Evolutionary conservation across 441 rosid species (phyloP).

Genomic region (Corymbia calophylla): DNA sequence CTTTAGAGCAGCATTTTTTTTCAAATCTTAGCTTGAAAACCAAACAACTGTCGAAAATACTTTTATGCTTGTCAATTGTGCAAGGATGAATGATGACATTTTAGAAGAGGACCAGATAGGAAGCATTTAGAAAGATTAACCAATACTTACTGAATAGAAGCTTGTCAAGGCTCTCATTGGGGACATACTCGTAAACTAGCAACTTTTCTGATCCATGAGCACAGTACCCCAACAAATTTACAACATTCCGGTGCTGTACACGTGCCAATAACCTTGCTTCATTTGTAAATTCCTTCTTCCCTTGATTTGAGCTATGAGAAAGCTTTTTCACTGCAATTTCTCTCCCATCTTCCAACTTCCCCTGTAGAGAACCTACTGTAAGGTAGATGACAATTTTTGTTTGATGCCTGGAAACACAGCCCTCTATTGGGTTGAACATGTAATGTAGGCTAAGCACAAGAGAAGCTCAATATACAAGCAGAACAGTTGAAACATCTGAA

Average conservation of each 20-base stretch:
- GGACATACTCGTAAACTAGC: slow-evolving; percentile 77
- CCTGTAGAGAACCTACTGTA: slow-evolving; percentile 31
- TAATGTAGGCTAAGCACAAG: background rate
- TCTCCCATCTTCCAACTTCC: slow-evolving; percentile 70
- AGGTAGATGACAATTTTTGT: background rate
- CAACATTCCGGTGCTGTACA: slow-evolving; percentile 92
- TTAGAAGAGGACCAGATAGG: background rate
- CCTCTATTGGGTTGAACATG: background rate
- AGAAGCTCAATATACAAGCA: background rate
- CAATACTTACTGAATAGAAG: slow-evolving; percentile 75
- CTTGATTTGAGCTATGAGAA: slow-evolving; percentile 64
- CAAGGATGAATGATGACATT: background rate
- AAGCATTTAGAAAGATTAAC: background rate
- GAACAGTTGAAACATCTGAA: background rate
- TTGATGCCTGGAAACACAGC: background rate
- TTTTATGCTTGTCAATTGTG: background rate
- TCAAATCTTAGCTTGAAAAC: background rate
- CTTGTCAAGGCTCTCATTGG: slow-evolving; percentile 88
- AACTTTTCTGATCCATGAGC: slow-evolving; percentile 69
- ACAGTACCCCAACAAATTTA: slow-evolving; percentile 82
- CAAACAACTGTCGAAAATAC: background rate
- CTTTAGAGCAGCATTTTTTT: background rate
- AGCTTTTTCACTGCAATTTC: slow-evolving; percentile 90
- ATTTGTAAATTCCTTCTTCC: slow-evolving; percentile 68
- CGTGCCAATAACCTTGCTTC: slow-evolving; percentile 84